Conservation (phyloP, 306 rosid species). For the Cucumis sativus region Cucumber_9930_V3 NC_026660.2:27953501-27954000, state of each 20-base stretch:
- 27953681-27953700: slow-evolving; percentile 70
- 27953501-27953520: not conserved
- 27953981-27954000: slow-evolving; percentile 93
- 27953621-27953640: not conserved
- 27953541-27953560: not conserved
- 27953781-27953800: slow-evolving; percentile 88
- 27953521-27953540: not conserved
- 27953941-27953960: slow-evolving; percentile 83
- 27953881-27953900: slow-evolving; percentile 96
- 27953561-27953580: not conserved
- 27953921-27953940: slow-evolving; percentile 86
- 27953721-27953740: slow-evolving; percentile 71
- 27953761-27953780: slow-evolving; percentile 93
- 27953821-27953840: slow-evolving; percentile 93
- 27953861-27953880: slow-evolving; percentile 90
- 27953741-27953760: slow-evolving; percentile 80
- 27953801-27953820: slow-evolving; percentile 80
- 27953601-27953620: not conserved
- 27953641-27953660: not conserved
- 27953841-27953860: slow-evolving; percentile 89
- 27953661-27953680: slow-evolving; percentile 56
- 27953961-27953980: slow-evolving; percentile 98
- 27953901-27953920: slow-evolving; percentile 73
- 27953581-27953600: not conserved
- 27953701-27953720: slow-evolving; percentile 74